Evolutionary conservation across 345 rosid species (phyloP).

Genomic region (Hypericum perforatum): DNA sequence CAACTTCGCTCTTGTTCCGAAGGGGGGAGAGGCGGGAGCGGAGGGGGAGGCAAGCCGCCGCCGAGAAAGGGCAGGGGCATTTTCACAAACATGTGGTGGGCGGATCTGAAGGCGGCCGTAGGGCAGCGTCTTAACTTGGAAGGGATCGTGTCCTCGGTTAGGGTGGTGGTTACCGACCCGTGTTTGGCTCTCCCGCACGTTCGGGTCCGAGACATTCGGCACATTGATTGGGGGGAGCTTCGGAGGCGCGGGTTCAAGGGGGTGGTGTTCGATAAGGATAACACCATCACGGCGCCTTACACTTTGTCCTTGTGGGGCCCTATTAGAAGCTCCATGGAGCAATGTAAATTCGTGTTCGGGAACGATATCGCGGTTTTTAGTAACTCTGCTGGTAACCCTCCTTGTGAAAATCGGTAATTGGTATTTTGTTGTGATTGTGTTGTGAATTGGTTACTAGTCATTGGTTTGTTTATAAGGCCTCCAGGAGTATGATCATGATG

Average conservation of each 20-base stretch:
- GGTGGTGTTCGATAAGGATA: slow-evolving; percentile 94
- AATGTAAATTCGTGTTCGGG: slow-evolving; percentile 77
- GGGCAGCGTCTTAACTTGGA: slow-evolving; percentile 86
- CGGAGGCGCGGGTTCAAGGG: slow-evolving; percentile 71
- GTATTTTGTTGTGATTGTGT: slow-evolving; percentile 8
- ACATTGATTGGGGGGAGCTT: slow-evolving; percentile 80
- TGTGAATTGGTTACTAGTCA: not conserved
- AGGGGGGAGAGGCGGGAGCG: not conserved
- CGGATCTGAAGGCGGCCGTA: slow-evolving; percentile 69
- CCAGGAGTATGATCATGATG: slow-evolving; percentile 76
- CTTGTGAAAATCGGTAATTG: not conserved
- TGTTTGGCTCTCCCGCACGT: slow-evolving; percentile 78
- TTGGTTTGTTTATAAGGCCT: slow-evolving; percentile 45
- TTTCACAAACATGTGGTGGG: slow-evolving; percentile 93
- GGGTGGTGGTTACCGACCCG: slow-evolving; percentile 48
- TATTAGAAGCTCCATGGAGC: slow-evolving; percentile 48
- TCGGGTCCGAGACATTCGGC: slow-evolving; percentile 54
- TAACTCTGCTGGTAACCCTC: slow-evolving; percentile 75
- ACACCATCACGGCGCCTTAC: slow-evolving; percentile 87
- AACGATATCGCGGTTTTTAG: slow-evolving; percentile 78
- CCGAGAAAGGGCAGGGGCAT: slow-evolving; percentile 12
- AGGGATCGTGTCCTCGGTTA: slow-evolving; percentile 59
- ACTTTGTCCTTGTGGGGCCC: slow-evolving; percentile 65
- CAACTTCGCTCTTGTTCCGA: no score
- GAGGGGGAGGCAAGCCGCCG: slow-evolving; percentile 11